Base-by-base conservation (phyloP, 192 early-diverging fungal genomes). In the Coemansia sp. region DNA sequence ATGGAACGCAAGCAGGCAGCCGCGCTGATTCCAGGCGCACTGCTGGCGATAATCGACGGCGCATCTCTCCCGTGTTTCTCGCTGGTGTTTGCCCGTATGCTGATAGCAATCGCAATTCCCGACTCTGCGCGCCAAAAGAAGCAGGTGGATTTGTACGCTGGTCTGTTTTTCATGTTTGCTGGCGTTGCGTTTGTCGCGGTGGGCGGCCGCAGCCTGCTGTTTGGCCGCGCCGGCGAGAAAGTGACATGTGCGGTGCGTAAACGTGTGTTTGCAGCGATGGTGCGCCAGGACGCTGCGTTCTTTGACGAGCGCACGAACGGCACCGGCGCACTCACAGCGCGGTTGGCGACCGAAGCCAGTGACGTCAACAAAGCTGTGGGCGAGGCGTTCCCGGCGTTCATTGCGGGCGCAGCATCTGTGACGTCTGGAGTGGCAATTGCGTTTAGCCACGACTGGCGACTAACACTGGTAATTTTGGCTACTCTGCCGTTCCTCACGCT, bases 221-320 rank as follows among this genome's bases (percentile, higher is more conserved):
- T 95, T 60, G 70, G 83, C 43, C 69, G 87, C 15, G 75, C 84
- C 5, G 89, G 89, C 37, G 91, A 92, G 63, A 60, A 82, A n/a
- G 82, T 95, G 45, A 94, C 91, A 4, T 82, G 77, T 56, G 70
- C 84, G 0, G 69, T 93, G 25, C 89, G 95, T 41, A 81, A 79
- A 47, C 62, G 76, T 19, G 72, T 82, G 5, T 96, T 95, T 81
- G 57, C 73, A 2, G 79, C 89, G 17, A 88, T 97, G 57, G 64
- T 95, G 55, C 78, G 84, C n/a, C 94, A 97, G 72, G 91, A 95
- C 25, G 91, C 94, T 62, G 90, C 76, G 3, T 97, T 87, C 82
- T 97, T 94, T 73, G 94, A 97, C 72, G 67, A 85, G 10, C 86
- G 88, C 59, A 79, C 82, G 61, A 91, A 91, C 67, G 79, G 86